These are phyloP conservation scores for Tolypocladium tundrense DNA, from an alignment of 2,329 filamentous ascomycete species.

Conservation along the genomic window DNA sequence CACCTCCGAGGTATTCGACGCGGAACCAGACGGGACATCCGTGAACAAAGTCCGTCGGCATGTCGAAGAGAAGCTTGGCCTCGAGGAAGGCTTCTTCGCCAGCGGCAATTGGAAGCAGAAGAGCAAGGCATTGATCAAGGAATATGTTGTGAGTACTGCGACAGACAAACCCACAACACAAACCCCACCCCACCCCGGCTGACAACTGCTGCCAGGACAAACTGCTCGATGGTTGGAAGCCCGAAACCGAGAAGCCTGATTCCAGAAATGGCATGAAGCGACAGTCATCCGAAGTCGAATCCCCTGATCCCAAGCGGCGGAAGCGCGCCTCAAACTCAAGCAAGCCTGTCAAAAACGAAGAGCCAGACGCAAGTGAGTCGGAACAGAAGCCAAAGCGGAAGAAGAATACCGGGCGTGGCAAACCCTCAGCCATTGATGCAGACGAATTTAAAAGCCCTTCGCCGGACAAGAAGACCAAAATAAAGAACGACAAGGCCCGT, in stretches of 20 bases:
- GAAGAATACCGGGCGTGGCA: slow-evolving; percentile 2
- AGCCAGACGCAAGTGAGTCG: slow-evolving; percentile 1
- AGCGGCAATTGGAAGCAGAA: slow-evolving; percentile 42
- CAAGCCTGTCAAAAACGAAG: slow-evolving; percentile 21
- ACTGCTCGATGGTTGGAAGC: slow-evolving; percentile 24
- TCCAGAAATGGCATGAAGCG: slow-evolving; percentile 21
- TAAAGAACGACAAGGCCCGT: slow-evolving; percentile 4
- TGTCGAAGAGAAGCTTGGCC: slow-evolving; percentile 35
- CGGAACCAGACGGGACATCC: slow-evolving; percentile 35
- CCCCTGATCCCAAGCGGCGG: slow-evolving; percentile 27
- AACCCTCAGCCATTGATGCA: neutral
- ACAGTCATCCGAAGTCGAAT: slow-evolving; percentile 19
- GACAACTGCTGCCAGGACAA: slow-evolving; percentile 18
- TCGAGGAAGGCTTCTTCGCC: slow-evolving; percentile 42
- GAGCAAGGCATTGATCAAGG: slow-evolving; percentile 48
- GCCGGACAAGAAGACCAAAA: neutral
- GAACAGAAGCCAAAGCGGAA: slow-evolving; percentile 5
- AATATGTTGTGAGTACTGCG: slow-evolving; percentile 37
- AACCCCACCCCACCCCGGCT: neutral
- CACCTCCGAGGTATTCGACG: slow-evolving; percentile 34
- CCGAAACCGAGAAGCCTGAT: slow-evolving; percentile 16
- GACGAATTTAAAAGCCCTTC: neutral
- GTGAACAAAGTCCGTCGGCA: slow-evolving; percentile 47
- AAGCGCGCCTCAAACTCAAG: slow-evolving; percentile 22
- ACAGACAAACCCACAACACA: neutral